These are phyloP conservation scores for Fusarium chaquense DNA, from an alignment of 2,329 filamentous ascomycete species.

Conservation along the genomic window DNA sequence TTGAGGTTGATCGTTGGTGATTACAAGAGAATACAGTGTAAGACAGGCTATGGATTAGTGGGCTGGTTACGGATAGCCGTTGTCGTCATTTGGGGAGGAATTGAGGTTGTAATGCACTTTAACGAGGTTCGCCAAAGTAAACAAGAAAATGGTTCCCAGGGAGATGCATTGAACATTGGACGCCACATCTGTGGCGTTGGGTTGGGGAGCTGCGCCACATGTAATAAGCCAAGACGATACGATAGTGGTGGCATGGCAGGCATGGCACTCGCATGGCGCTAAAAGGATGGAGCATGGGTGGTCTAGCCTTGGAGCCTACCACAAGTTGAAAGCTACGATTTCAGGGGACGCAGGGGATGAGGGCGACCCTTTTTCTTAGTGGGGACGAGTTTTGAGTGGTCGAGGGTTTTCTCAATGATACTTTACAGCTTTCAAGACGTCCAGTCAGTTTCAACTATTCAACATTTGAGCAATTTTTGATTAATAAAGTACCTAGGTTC, in stretches of 20 bases:
- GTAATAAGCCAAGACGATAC: conserved; percentile 26
- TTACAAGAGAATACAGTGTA: not conserved
- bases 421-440: conserved; percentile 14
- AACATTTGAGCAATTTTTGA: not conserved
- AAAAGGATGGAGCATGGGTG: conserved; percentile 23
- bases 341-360: conserved; percentile 32
- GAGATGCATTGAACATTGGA: conserved; percentile 35
- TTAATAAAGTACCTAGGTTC: not conserved
- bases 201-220: conserved; percentile 17
- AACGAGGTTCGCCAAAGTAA: conserved; percentile 40
- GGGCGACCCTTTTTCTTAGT: conserved; percentile 31
- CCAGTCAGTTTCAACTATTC: not conserved
- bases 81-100: conserved; percentile 36
- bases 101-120: conserved; percentile 37
- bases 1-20: conserved; percentile 20
- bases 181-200: conserved; percentile 18
- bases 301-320: conserved; percentile 9
- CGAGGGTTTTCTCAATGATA: not conserved
- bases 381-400: conserved; percentile 29
- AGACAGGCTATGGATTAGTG: conserved; percentile 8
- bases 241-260: not conserved
- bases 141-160: conserved; percentile 46
- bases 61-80: conserved; percentile 27
- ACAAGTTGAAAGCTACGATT: conserved; percentile 29
- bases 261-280: conserved; percentile 45